A percentile compares a stretch with the other conserved stretches of the same genome.
Evolutionary conservation across 2,329 filamentous ascomycete species (phyloP).

Genomic region (Raffaelea deltoideospora): DNA sequence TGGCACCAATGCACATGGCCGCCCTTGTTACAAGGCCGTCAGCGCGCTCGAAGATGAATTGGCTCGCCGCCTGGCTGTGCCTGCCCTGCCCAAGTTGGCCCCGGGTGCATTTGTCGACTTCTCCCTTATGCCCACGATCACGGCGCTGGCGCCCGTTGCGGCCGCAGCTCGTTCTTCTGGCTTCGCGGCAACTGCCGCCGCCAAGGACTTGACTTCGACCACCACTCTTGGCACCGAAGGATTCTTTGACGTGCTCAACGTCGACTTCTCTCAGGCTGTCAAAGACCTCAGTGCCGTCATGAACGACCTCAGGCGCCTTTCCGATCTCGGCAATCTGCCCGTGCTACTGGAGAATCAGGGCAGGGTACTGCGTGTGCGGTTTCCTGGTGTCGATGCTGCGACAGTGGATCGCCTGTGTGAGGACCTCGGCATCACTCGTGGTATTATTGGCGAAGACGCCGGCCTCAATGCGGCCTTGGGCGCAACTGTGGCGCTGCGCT

Average conservation of each 20-base stretch:
- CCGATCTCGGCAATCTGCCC: constrained; percentile 68
- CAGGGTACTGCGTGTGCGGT: constrained; percentile 62
- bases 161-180: neutral
- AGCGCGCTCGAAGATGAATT: constrained; percentile 60
- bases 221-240: constrained; percentile 66
- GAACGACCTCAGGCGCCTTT: constrained; percentile 66
- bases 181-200: constrained; percentile 16
- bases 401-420: constrained; percentile 73
- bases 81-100: constrained; percentile 4
- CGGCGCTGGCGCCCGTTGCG: constrained; percentile 53
- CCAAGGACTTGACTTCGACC: constrained; percentile 30
- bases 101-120: constrained; percentile 80
- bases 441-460: constrained; percentile 60
- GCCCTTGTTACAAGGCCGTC: constrained; percentile 68
- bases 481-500: constrained; percentile 60
- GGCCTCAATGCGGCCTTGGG: constrained; percentile 56
- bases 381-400: constrained; percentile 76
- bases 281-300: constrained; percentile 69
- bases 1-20: constrained; percentile 56
- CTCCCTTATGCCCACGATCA: constrained; percentile 74
- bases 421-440: constrained; percentile 72
- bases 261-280: constrained; percentile 75
- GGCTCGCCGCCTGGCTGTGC: constrained; percentile 47
- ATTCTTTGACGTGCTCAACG: constrained; percentile 69
- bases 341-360: constrained; percentile 50